Conservation (phyloP, 1,284 basidiomycete genomes). For the Pisolithus thermaeus region DNA sequence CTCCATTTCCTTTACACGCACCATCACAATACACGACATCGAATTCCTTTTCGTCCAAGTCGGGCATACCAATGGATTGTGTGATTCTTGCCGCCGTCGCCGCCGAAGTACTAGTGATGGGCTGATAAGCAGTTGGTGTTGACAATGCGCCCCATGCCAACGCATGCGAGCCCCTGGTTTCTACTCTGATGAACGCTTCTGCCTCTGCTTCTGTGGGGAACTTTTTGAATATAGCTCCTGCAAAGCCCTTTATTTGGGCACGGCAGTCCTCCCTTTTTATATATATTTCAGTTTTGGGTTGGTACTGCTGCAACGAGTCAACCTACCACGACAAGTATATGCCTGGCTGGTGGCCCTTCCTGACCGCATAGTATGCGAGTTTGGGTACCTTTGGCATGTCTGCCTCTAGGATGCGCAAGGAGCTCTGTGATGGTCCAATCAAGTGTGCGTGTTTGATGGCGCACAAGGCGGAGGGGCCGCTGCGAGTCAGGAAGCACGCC, state of each 20-base stretch:
- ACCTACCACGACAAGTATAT: conserved; percentile 37
- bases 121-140: not conserved
- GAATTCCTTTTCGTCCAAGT: conserved; percentile 15
- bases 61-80: not conserved
- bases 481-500: not conserved
- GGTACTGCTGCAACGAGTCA: not conserved
- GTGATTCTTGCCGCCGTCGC: not conserved
- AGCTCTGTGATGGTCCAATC: conserved; percentile 1
- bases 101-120: not conserved
- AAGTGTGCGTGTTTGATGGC: not conserved
- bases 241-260: conserved; percentile 51
- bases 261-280: conserved; percentile 30
- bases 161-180: not conserved
- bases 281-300: conserved; percentile 1
- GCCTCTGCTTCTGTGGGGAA: conserved; percentile 52
- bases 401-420: not conserved
- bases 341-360: conserved; percentile 30
- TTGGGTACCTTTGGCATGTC: conserved; percentile 31
- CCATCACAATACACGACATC: conserved; percentile 74
- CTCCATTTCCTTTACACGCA: conserved; percentile 73
- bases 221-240: conserved; percentile 58
- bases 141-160: not conserved
- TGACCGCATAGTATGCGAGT: conserved; percentile 36
- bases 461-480: not conserved
- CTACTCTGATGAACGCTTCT: conserved; percentile 30